phyloP scores from a whole-genome alignment of 1,284 basidiomycete species.

The Hemileia vastatrix region DNA sequence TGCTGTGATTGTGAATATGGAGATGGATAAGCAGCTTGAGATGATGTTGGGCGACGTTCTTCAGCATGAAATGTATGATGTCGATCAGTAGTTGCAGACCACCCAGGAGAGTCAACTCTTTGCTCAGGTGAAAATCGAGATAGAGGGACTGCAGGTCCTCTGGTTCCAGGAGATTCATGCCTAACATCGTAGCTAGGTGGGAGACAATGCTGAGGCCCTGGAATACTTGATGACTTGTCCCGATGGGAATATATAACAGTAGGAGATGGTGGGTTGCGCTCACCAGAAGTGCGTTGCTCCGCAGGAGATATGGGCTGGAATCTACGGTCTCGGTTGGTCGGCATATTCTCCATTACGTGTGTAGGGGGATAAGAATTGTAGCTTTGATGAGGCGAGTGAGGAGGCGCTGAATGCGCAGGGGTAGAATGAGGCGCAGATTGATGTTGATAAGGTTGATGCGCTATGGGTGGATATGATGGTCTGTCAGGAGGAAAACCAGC shows the following conservation, averaged over 20 bases:
- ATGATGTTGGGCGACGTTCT: not conserved
- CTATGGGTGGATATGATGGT: not conserved
- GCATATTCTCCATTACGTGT: too few relatives aligned
- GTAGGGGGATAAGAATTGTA: too few relatives aligned
- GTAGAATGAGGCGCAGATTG: not conserved
- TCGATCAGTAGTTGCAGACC: conserved; percentile 3
- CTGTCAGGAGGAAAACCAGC: conserved; percentile 1
- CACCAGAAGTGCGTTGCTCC: not conserved
- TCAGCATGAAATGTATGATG: not conserved
- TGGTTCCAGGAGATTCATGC: conserved; percentile 13
- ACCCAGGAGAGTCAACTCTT: conserved; percentile 1
- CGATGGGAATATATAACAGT: conserved; percentile 8
- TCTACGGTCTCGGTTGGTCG: not conserved
- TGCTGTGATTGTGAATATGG: not conserved
- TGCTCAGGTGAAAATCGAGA: conserved; percentile 11
- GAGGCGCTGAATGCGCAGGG: conserved; percentile 6
- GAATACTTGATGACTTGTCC: not conserved
- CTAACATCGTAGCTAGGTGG: conserved; percentile 19
- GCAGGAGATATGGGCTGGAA: conserved; percentile 7
- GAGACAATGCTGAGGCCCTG: conserved; percentile 8
- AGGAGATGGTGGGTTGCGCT: not conserved
- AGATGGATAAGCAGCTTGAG: conserved; percentile 4
- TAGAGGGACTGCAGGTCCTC: not conserved
- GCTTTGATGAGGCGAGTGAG: not conserved
- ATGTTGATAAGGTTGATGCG: not conserved